Percentiles rank a stretch among this genome's conserved stretches.
phyloP scores from a whole-genome alignment of 805 yeast genomes.

The Teunomyces pallodes region DNA sequence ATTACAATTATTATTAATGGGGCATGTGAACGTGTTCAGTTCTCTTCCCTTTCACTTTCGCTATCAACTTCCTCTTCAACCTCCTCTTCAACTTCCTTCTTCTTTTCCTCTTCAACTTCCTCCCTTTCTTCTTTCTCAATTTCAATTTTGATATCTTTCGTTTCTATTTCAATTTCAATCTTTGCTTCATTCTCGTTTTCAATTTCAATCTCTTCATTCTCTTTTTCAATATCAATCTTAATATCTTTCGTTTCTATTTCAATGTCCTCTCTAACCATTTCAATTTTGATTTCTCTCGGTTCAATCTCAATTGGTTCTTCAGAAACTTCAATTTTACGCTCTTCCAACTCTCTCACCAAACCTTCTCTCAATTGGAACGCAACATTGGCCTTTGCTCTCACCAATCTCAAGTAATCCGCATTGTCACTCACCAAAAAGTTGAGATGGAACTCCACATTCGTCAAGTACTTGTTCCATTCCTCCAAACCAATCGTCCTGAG shows the following conservation, averaged over 20 bases:
- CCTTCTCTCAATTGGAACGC: constrained; percentile 41
- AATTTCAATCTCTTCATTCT: not conserved
- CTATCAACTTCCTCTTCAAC: constrained; percentile 1
- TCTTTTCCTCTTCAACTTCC: not conserved
- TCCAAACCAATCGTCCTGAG: constrained; percentile 31
- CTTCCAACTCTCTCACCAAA: constrained; percentile 12
- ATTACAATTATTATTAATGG: too few relatives aligned
- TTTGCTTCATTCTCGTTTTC: constrained; percentile 1
- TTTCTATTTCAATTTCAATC: not conserved
- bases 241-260: not conserved
- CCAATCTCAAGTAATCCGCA: constrained; percentile 49
- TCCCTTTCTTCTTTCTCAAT: not conserved
- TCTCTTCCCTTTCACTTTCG: not conserved
- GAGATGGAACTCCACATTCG: constrained; percentile 44
- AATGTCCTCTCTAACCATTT: not conserved
- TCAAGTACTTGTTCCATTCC: constrained; percentile 32
- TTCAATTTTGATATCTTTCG: not conserved
- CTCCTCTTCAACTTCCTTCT: not conserved
- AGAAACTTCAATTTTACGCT: constrained; percentile 5
- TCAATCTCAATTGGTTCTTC: not conserved
- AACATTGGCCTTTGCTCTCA: constrained; percentile 43
- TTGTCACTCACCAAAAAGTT: constrained; percentile 55
- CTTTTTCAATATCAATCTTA: not conserved
- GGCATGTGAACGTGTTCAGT: not conserved
- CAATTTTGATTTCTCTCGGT: not conserved